Evolutionary conservation across 2,329 filamentous ascomycete species (phyloP).

Genomic region (Botrytis tulipae): DNA sequence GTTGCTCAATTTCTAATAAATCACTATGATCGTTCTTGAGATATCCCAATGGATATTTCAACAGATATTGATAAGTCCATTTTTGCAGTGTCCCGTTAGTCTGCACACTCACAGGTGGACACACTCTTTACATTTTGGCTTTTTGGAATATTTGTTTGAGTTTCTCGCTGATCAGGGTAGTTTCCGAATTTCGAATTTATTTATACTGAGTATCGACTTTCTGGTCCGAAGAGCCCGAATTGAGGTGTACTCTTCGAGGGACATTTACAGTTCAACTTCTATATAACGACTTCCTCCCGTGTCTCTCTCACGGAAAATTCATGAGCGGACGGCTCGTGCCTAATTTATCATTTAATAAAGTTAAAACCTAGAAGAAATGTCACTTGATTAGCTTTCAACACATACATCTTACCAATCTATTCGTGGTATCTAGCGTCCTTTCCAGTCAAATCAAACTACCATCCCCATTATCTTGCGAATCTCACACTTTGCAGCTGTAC

Average conservation of each 20-base stretch:
- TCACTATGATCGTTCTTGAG: background rate
- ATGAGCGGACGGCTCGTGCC: background rate
- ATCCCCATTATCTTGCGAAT: background rate
- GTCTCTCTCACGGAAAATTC: background rate
- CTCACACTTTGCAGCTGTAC: background rate
- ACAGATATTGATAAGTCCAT: background rate
- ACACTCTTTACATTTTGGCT: background rate
- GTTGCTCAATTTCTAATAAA: background rate
- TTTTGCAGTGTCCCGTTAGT: background rate
- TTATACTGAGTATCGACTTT: background rate
- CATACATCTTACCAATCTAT: background rate
- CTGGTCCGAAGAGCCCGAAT: background rate
- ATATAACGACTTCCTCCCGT: background rate
- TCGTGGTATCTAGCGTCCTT: no score
- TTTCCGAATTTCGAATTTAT: background rate
- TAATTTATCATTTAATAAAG: background rate
- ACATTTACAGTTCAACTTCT: background rate
- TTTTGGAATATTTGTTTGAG: background rate
- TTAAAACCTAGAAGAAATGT: background rate
- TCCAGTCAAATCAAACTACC: background rate
- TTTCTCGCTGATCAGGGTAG: no score
- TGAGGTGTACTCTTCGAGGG: background rate
- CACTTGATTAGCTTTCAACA: background rate
- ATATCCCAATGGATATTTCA: background rate
- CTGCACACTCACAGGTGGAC: background rate